Percentiles rank a stretch among this genome's conserved stretches.
These are phyloP conservation scores for Lepiota subincarnata DNA, from an alignment of 768 basidiomycete species.

Conservation along the genomic window DNA sequence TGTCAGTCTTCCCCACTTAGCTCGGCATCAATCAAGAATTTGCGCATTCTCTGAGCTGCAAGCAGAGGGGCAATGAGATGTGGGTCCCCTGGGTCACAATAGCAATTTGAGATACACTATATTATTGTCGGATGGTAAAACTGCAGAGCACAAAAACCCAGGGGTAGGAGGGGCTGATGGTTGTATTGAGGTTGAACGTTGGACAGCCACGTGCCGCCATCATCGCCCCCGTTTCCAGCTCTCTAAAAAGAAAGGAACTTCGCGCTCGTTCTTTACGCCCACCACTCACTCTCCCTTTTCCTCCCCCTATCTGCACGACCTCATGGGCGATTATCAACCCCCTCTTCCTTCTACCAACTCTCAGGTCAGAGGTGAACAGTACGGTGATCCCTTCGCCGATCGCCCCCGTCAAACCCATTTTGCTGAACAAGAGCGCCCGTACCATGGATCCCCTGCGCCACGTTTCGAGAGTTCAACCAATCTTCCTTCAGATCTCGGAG, in stretches of 20 bases:
- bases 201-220: conserved; percentile 13
- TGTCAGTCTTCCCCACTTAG: too few relatives aligned
- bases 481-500: conserved; percentile 49
- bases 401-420: conserved; percentile 59
- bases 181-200: neutral
- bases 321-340: conserved; percentile 37
- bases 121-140: too few relatives aligned
- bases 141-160: neutral
- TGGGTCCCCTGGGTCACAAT: too few relatives aligned
- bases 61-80: too few relatives aligned
- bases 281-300: conserved; percentile 10
- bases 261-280: conserved; percentile 1
- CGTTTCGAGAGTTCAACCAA: conserved; percentile 55
- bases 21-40: too few relatives aligned
- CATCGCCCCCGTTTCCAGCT: conserved; percentile 15
- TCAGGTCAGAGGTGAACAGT: conserved; percentile 27
- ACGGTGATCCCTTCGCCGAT: conserved; percentile 73
- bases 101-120: too few relatives aligned
- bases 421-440: conserved; percentile 48
- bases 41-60: too few relatives aligned
- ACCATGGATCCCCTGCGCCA: conserved; percentile 32
- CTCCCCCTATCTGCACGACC: conserved; percentile 11
- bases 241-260: conserved; percentile 8
- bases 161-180: neutral
- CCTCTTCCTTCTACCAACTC: conserved; percentile 32